phyloP scores from a whole-genome alignment of 2,329 filamentous ascomycete species.

The Colletotrichum orchidophilum region DNA sequence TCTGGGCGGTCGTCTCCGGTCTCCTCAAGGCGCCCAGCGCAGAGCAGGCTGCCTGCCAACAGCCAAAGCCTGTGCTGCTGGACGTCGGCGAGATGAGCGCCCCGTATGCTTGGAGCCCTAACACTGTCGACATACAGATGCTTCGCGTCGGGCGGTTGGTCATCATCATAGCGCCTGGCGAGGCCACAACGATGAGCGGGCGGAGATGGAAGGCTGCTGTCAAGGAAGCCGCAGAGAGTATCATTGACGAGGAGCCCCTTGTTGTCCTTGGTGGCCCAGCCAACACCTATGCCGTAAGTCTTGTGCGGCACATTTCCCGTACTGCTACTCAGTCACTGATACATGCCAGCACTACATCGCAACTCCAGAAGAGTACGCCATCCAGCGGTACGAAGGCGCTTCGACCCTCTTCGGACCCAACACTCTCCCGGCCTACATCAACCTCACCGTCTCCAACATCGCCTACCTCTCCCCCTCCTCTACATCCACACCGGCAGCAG shows the following conservation, averaged over 20 bases:
- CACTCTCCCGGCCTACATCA: conserved; percentile 87
- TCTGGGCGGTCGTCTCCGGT: conserved; percentile 82
- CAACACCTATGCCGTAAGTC: conserved; percentile 77
- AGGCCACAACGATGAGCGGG: conserved; percentile 92
- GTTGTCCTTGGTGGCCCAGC: conserved; percentile 89
- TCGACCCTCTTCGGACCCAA: conserved; percentile 88
- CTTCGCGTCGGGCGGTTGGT: conserved; percentile 86
- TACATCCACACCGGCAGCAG: conserved; percentile 56
- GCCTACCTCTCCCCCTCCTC: conserved; percentile 67
- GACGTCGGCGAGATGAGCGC: conserved; percentile 83
- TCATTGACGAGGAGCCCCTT: conserved; percentile 65
- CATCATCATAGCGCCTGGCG: conserved; percentile 85
- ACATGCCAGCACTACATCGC: conserved; percentile 72
- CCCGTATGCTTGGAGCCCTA: conserved; percentile 90
- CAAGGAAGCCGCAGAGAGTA: conserved; percentile 55
- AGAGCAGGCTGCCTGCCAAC: conserved; percentile 79
- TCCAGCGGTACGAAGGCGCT: conserved; percentile 95
- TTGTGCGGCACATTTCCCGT: not conserved
- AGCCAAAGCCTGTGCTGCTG: conserved; percentile 83
- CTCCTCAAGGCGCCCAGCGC: conserved; percentile 76
- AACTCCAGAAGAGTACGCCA: conserved; percentile 81
- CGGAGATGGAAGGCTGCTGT: conserved; percentile 85
- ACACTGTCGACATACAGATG: conserved; percentile 88
- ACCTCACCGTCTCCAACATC: conserved; percentile 79
- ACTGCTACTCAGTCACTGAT: not conserved